Percentiles rank a stretch among this genome's conserved stretches.
Evolutionary conservation across 306 rosid genomes (phyloP).

Genomic region (Quercus wislizeni): DNA sequence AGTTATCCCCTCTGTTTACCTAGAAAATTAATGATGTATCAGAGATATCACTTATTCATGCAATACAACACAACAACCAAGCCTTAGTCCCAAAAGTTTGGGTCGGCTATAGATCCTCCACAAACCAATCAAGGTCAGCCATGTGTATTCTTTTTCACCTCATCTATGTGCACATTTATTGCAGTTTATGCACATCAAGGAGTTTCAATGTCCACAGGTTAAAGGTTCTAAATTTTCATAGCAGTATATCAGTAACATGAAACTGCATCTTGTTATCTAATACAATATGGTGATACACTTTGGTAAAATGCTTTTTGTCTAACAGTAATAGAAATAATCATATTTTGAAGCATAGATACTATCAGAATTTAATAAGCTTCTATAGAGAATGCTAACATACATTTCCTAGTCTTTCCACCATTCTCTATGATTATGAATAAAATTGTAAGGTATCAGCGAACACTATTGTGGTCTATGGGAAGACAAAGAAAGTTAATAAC

Average conservation of each 20-base stretch:
- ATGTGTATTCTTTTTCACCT: background rate
- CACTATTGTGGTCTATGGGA: background rate
- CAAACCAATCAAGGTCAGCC: too few species aligned
- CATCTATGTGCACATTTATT: background rate
- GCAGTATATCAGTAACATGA: background rate
- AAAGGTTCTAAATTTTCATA: background rate
- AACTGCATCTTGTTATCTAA: background rate
- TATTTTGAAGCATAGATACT: background rate
- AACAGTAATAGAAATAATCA: background rate
- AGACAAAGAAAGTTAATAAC: background rate
- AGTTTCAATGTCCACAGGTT: constrained; percentile 2
- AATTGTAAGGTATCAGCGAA: background rate
- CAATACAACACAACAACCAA: too few species aligned
- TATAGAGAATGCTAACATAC: background rate
- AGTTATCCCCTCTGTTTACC: background rate
- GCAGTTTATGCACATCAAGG: background rate
- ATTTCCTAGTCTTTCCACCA: background rate
- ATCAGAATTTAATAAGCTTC: background rate
- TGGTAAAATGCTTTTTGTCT: background rate
- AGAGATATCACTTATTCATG: background rate
- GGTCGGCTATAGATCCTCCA: too few species aligned
- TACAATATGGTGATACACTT: background rate
- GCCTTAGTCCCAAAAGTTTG: too few species aligned
- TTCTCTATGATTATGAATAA: background rate
- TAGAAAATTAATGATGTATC: background rate